phyloP scores from a whole-genome alignment of 2,329 filamentous ascomycete species.

The Colletotrichum sp. region DNA sequence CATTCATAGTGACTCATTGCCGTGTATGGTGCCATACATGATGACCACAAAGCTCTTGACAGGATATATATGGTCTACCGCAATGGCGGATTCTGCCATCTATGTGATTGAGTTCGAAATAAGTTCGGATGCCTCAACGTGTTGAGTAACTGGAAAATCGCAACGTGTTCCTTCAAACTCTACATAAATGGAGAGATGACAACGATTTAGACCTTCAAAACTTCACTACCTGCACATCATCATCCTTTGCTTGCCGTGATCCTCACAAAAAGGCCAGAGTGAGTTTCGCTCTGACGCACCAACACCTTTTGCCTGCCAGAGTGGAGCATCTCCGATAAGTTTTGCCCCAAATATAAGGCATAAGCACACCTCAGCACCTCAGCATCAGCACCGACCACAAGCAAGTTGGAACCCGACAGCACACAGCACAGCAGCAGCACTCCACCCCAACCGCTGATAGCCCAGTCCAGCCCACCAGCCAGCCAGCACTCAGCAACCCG shows the following conservation, averaged over 20 bases:
- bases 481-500: neutral
- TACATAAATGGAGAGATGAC: neutral
- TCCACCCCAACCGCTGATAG: constrained; percentile 1
- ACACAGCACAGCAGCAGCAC: neutral
- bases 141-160: neutral
- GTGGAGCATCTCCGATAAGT: constrained; percentile 1
- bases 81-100: neutral
- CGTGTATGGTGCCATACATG: neutral
- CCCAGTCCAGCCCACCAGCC: neutral
- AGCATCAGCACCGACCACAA: constrained; percentile 5
- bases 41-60: neutral
- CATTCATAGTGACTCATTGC: neutral
- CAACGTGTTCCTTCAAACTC: neutral
- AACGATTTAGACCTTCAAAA: neutral
- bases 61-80: neutral
- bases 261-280: neutral
- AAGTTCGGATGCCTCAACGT: neutral
- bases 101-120: neutral
- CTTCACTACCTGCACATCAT: neutral
- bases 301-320: neutral
- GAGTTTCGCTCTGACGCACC: constrained; percentile 3
- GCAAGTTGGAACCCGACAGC: neutral
- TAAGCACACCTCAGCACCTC: neutral
- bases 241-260: neutral
- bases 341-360: constrained; percentile 10